Base-by-base conservation (phyloP, 176 grass and related monocot genomes). In the Zea luxurians region DNA sequence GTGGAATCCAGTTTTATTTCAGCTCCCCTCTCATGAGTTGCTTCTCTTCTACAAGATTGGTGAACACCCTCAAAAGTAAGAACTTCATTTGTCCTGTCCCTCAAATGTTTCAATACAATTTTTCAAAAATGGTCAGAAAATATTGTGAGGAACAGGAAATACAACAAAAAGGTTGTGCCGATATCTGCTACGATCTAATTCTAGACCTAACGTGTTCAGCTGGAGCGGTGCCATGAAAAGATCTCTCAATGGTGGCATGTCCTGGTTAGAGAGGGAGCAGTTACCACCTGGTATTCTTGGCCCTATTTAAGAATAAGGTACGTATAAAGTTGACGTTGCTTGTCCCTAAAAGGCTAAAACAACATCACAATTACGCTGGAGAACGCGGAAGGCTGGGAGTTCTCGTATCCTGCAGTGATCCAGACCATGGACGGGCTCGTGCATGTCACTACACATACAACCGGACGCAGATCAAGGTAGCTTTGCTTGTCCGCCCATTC, bases 161-260 rank as follows among this genome's bases (percentile, higher is more conserved):
- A 10, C 8, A 50, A 50, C 47, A 52, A 45, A 71, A 50, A 0
- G 67, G 67, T 80, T 69, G 7, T 34, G 2, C 75, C 54, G 4
- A 15, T 78, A 36, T 54, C 4, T 73, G 43, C 2, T 50, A 37
- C 38, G 2, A 70, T 74, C 48, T 55, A 41, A 46, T 88, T 65
- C 64, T 80, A 69, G 55, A 74, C 6, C 63, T 62, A 36, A 75
- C 13, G 76, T 63, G 3, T 76, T 64, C 67, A 98, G 95, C 68
- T 98, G 95, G 95, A 98, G 95, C 74, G 95, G 95, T 84, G 86
- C 82, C 85, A 94, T 98, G 91, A 98, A 92, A 89, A 86, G 91
- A 70, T 98, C 95, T 6, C 15, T 76, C 21, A 90, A 98, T 80
- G 87, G 87, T 10, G 95, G 95, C 59, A 74, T 87, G 67, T 87